Percentiles rank a stretch among this genome's conserved stretches.
phyloP scores from a whole-genome alignment of 805 yeast species.

The Jamesozyma jinghongensis region DNA sequence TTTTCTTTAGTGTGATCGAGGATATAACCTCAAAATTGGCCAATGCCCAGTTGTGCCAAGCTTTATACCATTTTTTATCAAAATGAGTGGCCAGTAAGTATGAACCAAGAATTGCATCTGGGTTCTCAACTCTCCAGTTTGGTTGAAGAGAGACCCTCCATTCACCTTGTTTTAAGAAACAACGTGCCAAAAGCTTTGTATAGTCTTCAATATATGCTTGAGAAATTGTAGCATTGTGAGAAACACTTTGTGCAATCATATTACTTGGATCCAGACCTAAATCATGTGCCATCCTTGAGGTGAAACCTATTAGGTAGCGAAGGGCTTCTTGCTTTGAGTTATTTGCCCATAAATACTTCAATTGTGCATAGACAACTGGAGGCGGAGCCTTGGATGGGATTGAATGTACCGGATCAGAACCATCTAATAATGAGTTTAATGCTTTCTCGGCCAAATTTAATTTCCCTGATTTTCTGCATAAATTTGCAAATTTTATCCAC shows the following conservation, averaged over 20 bases:
- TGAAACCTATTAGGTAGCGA: slow-evolving; percentile 75
- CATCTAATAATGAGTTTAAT: slow-evolving; percentile 62
- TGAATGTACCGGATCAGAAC: slow-evolving; percentile 36
- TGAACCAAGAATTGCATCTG: slow-evolving; percentile 84
- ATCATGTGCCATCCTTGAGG: slow-evolving; percentile 81
- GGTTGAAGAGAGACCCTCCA: slow-evolving; percentile 81
- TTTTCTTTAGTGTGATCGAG: slow-evolving; percentile 30
- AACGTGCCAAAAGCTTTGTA: slow-evolving; percentile 77
- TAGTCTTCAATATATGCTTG: slow-evolving; percentile 69
- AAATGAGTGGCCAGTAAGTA: slow-evolving; percentile 88
- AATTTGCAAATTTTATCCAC: slow-evolving; percentile 95
- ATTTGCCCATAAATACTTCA: slow-evolving; percentile 93
- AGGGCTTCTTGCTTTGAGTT: slow-evolving; percentile 82
- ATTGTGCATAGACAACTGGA: slow-evolving; percentile 89
- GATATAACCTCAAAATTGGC: slow-evolving; percentile 93
- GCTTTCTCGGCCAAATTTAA: slow-evolving; percentile 87
- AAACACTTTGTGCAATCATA: slow-evolving; percentile 76
- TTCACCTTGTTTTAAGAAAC: slow-evolving; percentile 93
- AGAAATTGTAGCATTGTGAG: slow-evolving; percentile 40
- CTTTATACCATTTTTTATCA: slow-evolving; percentile 88
- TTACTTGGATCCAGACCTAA: slow-evolving; percentile 79
- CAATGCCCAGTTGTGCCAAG: slow-evolving; percentile 98
- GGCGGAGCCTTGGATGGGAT: slow-evolving; percentile 77
- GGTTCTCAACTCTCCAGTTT: slow-evolving; percentile 70
- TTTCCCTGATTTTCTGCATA: slow-evolving; percentile 87